Base-by-base conservation (phyloP, 192 early-diverging fungal genomes). In the Podila horticola region DNA sequence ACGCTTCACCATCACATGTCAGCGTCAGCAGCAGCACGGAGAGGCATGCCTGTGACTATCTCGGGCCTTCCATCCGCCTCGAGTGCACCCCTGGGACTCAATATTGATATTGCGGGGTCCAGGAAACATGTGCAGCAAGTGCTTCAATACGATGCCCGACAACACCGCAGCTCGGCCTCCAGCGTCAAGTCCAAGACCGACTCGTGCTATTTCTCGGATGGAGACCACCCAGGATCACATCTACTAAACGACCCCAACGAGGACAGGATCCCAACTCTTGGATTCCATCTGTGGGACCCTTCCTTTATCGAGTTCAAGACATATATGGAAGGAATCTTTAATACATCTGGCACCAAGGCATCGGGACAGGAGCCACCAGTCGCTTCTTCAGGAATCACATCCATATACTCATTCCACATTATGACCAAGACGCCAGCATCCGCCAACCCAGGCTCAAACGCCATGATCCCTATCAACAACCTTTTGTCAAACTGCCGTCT, bases 141-240 rank as follows among this genome's bases (percentile, higher is more conserved):
- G 11, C 64, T 72, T 7, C 75, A 79, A 11, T 72, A 79, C 31
- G 75, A 79, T 29, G 66, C 52, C 4, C 64, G 64, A n/a, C 71
- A 81, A 17, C 71, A 81, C 10, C 70, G 77, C 28, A 81, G 77
- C 67, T 81, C 77, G 17, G 71, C 77, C 0, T 81, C 77, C 8
- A 73, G 71, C 49, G 62, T 73, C 6, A 72, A 69, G 52, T 81
- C 77, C 36, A 81, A 81, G 58, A 69, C 77, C 17, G 77, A 81
- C 62, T 81, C 77, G 28, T 81, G 77, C 49, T 81, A 81, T 45
- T 81, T 81, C 38, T 81, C 77, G 12, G 77, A 81, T 19, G 77
- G 71, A 22, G 77, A 81, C 41, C 77, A 73, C 33, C 77, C 77
- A 17, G 77, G 71, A 51, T 81, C 77, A 41, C 71, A 81, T 34